phyloP scores from a whole-genome alignment of 306 rosid genomes.

The Gastrolobium villosum region DNA sequence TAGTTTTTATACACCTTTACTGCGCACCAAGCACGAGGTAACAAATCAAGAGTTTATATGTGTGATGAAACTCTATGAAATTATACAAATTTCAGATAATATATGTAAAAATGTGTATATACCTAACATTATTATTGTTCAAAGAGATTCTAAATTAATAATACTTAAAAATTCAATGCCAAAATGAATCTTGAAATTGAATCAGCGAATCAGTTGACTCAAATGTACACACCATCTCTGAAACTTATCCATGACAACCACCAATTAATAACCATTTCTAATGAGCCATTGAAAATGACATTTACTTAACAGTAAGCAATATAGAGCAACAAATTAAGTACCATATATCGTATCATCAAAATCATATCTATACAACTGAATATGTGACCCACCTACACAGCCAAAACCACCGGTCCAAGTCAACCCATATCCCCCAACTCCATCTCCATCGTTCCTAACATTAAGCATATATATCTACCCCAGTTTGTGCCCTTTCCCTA shows the following conservation, averaged over 20 bases:
- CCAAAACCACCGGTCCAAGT: conserved; percentile 70
- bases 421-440: conserved; percentile 47
- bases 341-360: conserved; percentile 13
- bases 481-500: conserved; percentile 2
- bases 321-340: neutral
- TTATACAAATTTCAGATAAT: no score
- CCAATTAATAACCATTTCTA: neutral
- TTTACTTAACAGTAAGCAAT: conserved; percentile 61
- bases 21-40: no score
- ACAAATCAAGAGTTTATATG: no score
- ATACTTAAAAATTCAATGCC: no score
- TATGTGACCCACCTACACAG: conserved; percentile 55
- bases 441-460: neutral
- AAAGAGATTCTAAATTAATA: no score
- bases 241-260: neutral
- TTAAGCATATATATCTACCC: conserved; percentile 44
- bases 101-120: no score
- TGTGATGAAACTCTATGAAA: no score
- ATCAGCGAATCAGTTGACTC: neutral
- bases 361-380: neutral
- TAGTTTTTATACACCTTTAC: no score
- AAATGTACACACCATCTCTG: neutral
- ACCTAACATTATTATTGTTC: no score
- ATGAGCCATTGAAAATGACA: conserved; percentile 38
- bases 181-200: neutral